phyloP scores from a whole-genome alignment of 1,284 basidiomycete species.

The Omphalotus olearius region DNA sequence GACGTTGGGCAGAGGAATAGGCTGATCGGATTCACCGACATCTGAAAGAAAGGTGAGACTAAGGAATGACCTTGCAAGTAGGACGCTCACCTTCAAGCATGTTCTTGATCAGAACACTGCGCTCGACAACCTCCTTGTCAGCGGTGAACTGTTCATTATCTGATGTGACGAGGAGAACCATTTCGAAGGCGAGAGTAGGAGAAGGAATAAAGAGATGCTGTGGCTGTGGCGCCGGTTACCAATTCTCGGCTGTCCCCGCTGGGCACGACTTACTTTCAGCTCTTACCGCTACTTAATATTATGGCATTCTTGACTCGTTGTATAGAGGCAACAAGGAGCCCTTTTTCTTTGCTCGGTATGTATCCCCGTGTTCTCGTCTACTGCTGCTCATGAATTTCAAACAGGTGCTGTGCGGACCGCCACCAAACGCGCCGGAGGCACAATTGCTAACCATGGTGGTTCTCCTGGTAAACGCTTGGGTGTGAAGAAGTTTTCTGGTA shows the following conservation, averaged over 20 bases:
- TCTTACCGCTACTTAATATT: constrained; percentile 11
- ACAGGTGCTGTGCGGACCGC: constrained; percentile 81
- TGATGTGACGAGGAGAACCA: constrained; percentile 7
- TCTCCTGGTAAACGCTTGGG: constrained; percentile 89
- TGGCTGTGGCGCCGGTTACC: background rate
- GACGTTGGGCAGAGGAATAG: constrained; percentile 97
- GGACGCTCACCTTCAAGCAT: constrained; percentile 3
- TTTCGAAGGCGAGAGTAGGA: background rate
- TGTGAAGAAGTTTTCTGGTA: constrained; percentile 92
- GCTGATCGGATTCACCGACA: constrained; percentile 87
- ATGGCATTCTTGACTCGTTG: constrained; percentile 46
- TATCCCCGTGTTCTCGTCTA: constrained; percentile 12
- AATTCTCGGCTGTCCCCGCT: background rate
- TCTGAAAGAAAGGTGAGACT: constrained; percentile 45
- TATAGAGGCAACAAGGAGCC: constrained; percentile 19
- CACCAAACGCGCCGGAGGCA: constrained; percentile 92
- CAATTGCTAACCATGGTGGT: constrained; percentile 86
- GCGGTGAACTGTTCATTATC: constrained; percentile 5
- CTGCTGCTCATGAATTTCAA: constrained; percentile 12
- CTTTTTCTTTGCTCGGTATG: constrained; percentile 40
- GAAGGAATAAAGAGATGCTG: background rate
- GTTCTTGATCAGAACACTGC: constrained; percentile 2
- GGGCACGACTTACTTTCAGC: background rate
- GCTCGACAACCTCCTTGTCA: constrained; percentile 6
- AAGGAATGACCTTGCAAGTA: background rate